Evolutionary conservation across 345 rosid species (phyloP).

Genomic region (Eucalyptus albens): DNA sequence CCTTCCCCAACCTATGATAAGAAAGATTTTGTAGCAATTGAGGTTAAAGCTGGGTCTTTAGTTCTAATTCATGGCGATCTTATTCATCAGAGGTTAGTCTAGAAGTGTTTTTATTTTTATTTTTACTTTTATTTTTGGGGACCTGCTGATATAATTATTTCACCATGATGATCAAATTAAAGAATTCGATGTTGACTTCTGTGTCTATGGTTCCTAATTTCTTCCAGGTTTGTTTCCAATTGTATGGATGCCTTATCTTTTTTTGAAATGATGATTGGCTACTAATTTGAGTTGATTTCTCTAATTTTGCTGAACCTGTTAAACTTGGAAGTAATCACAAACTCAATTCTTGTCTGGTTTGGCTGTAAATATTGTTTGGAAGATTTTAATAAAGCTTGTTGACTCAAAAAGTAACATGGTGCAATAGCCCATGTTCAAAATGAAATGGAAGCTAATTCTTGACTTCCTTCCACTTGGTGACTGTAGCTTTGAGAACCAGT

Average conservation of each 20-base stretch:
- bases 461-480: background rate
- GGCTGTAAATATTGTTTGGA: background rate
- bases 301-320: background rate
- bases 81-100: conserved; percentile 74
- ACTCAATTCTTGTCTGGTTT: background rate
- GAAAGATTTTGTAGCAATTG: conserved; percentile 76
- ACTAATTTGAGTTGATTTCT: background rate
- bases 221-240: background rate
- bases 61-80: conserved; percentile 87
- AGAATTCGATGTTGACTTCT: background rate
- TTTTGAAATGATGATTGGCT: background rate
- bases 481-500: conserved; percentile 72
- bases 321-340: background rate
- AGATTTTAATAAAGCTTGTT: background rate
- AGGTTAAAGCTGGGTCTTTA: conserved; percentile 89
- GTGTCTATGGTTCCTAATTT: background rate
- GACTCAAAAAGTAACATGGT: background rate
- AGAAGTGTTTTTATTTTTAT: background rate
- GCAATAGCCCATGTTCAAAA: background rate
- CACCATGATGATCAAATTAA: background rate
- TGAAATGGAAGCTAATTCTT: background rate
- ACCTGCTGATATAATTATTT: background rate
- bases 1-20: conserved; percentile 72
- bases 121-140: background rate
- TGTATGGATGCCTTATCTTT: background rate